Base-by-base conservation (phyloP, 495 filamentous ascomycete species). In the Aspergillus diversus region DNA sequence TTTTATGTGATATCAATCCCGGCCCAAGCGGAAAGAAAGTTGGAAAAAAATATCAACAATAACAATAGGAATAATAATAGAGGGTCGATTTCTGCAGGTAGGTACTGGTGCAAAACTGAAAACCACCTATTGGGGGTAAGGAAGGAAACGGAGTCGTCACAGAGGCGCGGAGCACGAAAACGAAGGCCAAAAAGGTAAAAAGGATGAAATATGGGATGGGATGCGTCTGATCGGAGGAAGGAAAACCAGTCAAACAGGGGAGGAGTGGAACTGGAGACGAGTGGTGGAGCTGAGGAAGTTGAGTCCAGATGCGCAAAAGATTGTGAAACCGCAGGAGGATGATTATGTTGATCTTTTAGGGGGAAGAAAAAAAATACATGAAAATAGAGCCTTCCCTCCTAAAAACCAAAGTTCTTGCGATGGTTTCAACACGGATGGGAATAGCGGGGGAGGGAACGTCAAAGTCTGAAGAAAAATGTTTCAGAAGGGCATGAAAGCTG, bases 201-300 rank as follows among this genome's bases (percentile, higher is more conserved):
- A 50, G 47, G 47, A 50, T 50, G 47, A 17, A 50, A 21, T 50
- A 31, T 21, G 47, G 21, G 47, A 50, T 50, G 47, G 21, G 5
- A 50, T 50, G 47, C n/a, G 47, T 50, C n/a, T 27, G 47, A 50
- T 50, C 7, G 47, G 47, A 31, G 21, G 5, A 31, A 50, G 47
- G 47, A 50, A 49, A 17, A 50, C 47, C 47, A 50, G 47, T 17
- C 7, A 50, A 17, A 50, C 11, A 27, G 21, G 0, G 27, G 46
- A 49, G 8, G 5, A n/a, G 46, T 1, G 46, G 16, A 16, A 15
- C 7, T 21, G 15, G 46, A 21, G 11, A 17, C 21, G 59, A 63
- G 57, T 55, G 50, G 50, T 57, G 61, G 53, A 57, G 61, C 21
- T 66, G 43, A 55, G 39, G 63, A 58, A 56, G 51, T 43, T 58